Percentiles rank a stretch among this genome's conserved stretches.
Evolutionary conservation across 805 yeast genomes (phyloP).

Genomic region (Ogataea kodamae): DNA sequence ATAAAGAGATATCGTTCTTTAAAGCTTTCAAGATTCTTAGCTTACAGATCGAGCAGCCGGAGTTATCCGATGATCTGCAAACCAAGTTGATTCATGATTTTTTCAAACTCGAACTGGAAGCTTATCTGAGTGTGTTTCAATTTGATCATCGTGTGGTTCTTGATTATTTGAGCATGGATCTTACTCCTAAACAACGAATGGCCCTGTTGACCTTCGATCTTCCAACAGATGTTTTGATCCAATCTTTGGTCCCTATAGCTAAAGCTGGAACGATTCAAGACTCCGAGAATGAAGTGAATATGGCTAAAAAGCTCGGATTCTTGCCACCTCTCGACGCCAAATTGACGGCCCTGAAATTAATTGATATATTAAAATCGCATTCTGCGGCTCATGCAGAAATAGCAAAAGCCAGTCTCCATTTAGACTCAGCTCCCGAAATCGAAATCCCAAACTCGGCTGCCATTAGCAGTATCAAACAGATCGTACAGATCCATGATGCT

Average conservation of each 20-base stretch:
- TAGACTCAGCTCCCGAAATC: not conserved
- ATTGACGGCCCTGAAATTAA: constrained; percentile 1
- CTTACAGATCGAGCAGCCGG: constrained; percentile 1
- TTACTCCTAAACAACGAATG: constrained; percentile 3
- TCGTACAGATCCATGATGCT: constrained; percentile 3
- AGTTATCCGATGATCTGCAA: constrained; percentile 1
- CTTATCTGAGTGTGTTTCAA: constrained; percentile 1
- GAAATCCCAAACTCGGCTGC: not conserved
- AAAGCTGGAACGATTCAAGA: not conserved
- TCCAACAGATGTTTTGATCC: constrained; percentile 1
- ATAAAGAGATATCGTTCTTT: constrained; percentile 4
- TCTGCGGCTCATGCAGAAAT: constrained; percentile 6
- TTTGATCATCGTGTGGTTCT: constrained; percentile 1
- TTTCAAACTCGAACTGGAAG: constrained; percentile 4
- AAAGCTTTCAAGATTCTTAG: constrained; percentile 5
- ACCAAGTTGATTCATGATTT: constrained; percentile 2
- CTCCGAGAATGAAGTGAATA: constrained; percentile 3
- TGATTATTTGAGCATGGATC: not conserved
- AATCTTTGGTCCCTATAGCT: constrained; percentile 4
- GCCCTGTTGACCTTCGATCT: constrained; percentile 1
- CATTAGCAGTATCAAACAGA: not conserved
- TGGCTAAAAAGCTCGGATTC: constrained; percentile 6
- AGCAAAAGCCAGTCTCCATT: constrained; percentile 3
- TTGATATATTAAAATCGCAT: not conserved
- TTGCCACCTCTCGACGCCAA: constrained; percentile 3